Conservation (phyloP, 1,284 basidiomycete genomes). For the Chondrostereum purpureum region DNA sequence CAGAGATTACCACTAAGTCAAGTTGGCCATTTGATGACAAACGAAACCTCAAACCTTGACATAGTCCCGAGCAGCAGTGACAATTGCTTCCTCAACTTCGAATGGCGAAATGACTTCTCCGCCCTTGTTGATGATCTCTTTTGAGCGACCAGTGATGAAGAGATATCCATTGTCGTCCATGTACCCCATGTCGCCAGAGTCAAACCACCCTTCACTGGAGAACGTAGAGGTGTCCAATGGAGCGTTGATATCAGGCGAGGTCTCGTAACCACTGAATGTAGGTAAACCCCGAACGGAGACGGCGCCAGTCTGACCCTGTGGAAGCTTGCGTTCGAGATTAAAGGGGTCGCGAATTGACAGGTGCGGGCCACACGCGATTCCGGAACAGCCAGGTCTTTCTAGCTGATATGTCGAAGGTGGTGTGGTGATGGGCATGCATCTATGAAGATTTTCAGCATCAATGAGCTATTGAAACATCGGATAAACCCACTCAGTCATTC, state of each 20-base stretch:
- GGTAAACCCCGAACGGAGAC: constrained; percentile 40
- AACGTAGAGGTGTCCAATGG: constrained; percentile 29
- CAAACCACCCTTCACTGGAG: constrained; percentile 30
- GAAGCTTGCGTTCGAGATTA: constrained; percentile 28
- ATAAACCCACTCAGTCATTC: constrained; percentile 19
- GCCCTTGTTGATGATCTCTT: constrained; percentile 45
- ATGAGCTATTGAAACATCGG: background rate
- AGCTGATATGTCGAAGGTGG: constrained; percentile 35
- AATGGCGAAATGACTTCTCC: constrained; percentile 55
- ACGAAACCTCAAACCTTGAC: constrained; percentile 25
- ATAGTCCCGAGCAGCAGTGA: constrained; percentile 29
- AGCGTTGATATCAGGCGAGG: constrained; percentile 15
- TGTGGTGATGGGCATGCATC: constrained; percentile 42
- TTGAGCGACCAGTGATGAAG: constrained; percentile 39
- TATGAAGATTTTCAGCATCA: constrained; percentile 12
- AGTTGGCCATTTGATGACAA: background rate
- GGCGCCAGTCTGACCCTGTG: constrained; percentile 30
- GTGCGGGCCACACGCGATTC: constrained; percentile 39
- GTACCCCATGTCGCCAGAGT: constrained; percentile 50
- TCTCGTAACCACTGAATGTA: constrained; percentile 27
- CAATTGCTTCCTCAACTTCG: constrained; percentile 36
- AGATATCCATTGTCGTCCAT: constrained; percentile 44
- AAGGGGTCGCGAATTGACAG: constrained; percentile 35
- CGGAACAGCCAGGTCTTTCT: constrained; percentile 39
- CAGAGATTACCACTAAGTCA: background rate